Conservation (phyloP, 495 filamentous ascomycete genomes). For the Penicillium cataractarum region DNA sequence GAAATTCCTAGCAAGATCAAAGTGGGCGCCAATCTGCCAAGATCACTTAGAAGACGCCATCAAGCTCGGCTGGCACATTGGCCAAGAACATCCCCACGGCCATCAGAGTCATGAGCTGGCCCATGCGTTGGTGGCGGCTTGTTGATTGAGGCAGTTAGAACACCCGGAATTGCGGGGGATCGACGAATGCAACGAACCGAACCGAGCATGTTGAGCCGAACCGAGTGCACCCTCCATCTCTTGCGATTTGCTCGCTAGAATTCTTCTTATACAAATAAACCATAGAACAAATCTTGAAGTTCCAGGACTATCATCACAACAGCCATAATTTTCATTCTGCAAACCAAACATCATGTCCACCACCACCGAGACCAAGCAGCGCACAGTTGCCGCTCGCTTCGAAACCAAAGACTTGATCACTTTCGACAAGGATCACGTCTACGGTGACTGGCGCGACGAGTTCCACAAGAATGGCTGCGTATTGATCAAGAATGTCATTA, state of each 20-base stretch:
- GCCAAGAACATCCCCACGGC: neutral
- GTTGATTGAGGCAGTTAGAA: neutral
- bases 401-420: constrained; percentile 6
- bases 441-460: constrained; percentile 41
- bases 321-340: neutral
- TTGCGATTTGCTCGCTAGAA: neutral
- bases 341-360: neutral
- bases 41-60: neutral
- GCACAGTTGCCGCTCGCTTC: neutral
- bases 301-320: neutral
- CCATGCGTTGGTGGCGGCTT: neutral
- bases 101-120: neutral
- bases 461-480: constrained; percentile 40
- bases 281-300: neutral
- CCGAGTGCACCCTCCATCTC: neutral
- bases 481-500: constrained; percentile 23
- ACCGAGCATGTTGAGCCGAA: neutral
- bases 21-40: neutral
- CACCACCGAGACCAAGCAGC: constrained; percentile 7
- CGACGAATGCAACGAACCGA: neutral
- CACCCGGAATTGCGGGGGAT: neutral
- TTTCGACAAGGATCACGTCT: neutral
- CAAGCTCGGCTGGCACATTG: neutral
- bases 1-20: neutral
- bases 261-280: neutral